Evolutionary conservation across 83 land plant species (phyloP).

Genomic region (Isoetes engelmannii): DNA sequence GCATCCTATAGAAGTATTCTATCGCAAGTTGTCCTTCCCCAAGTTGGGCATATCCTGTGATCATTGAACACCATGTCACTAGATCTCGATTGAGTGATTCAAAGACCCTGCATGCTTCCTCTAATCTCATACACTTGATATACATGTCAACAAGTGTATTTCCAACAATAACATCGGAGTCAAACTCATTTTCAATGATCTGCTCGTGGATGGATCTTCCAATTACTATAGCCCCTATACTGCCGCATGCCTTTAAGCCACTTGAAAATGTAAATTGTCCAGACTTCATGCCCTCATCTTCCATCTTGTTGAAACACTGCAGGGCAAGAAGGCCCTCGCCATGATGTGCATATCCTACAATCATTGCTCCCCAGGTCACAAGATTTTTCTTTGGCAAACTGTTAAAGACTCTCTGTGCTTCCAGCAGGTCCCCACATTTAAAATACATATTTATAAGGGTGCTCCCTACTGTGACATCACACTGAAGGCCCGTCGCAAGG

Average conservation of each 20-base stretch:
- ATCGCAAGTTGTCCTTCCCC: neutral
- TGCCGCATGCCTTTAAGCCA: constrained; percentile 8
- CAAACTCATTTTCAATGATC: constrained; percentile 8
- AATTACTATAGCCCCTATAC: constrained; percentile 3
- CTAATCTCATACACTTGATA: neutral
- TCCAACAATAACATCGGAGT: neutral
- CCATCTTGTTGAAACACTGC: neutral
- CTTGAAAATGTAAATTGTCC: neutral
- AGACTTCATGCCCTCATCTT: constrained; percentile 7
- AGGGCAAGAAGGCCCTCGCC: constrained; percentile 34
- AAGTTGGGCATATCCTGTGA: constrained; percentile 7
- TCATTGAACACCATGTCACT: constrained; percentile 8
- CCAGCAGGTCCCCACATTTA: neutral
- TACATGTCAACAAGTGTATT: neutral
- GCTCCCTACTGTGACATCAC: constrained; percentile 9
- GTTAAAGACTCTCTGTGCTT: constrained; percentile 15
- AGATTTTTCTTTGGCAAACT: constrained; percentile 1
- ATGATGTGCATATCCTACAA: constrained; percentile 36
- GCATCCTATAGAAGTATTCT: neutral
- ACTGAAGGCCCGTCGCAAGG: neutral
- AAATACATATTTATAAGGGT: constrained; percentile 13
- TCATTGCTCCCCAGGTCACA: constrained; percentile 23
- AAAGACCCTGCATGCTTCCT: constrained; percentile 7
- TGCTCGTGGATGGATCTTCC: constrained; percentile 1
- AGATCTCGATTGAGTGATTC: neutral